A percentile compares a stretch with the other conserved stretches of the same genome.
These are phyloP conservation scores for Yamadazyma siamensis DNA, from an alignment of 1,139 yeast species.

Conservation along the genomic window DNA sequence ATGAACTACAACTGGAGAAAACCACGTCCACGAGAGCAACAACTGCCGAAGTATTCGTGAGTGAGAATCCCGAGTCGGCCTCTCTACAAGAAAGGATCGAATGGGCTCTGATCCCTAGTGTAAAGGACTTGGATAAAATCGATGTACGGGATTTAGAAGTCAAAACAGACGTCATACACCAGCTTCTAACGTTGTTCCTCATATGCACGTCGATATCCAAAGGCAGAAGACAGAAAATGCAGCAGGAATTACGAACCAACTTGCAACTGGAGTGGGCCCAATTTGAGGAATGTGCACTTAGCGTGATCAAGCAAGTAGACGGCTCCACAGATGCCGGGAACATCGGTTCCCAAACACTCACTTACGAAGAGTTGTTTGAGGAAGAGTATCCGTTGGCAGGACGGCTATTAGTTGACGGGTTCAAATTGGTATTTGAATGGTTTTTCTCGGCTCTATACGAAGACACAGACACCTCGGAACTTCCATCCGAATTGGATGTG, in stretches of 20 bases:
- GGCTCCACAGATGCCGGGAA: constrained; percentile 30
- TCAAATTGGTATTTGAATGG: constrained; percentile 28
- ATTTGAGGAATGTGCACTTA: constrained; percentile 29
- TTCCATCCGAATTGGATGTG: constrained; percentile 6
- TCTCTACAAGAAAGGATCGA: constrained; percentile 3
- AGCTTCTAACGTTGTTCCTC: constrained; percentile 42
- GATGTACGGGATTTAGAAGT: constrained; percentile 31
- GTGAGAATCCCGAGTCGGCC: constrained; percentile 3
- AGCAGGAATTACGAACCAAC: constrained; percentile 14
- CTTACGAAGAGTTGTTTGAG: constrained; percentile 29
- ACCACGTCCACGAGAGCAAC: not conserved
- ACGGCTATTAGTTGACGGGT: constrained; percentile 31
- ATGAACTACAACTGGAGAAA: not conserved
- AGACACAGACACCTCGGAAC: constrained; percentile 3
- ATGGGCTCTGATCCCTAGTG: constrained; percentile 12
- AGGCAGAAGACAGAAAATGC: constrained; percentile 18
- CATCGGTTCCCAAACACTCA: constrained; percentile 19
- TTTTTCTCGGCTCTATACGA: constrained; percentile 15
- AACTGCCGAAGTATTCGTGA: constrained; percentile 1
- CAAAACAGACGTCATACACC: constrained; percentile 30
- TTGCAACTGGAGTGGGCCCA: constrained; percentile 25
- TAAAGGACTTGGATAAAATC: constrained; percentile 21
- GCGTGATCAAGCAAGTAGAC: constrained; percentile 35
- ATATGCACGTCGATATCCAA: constrained; percentile 25
- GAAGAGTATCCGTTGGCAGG: constrained; percentile 31